Conservation (phyloP, 1,284 basidiomycete species). For the Leccinum pallidistipes region DNA sequence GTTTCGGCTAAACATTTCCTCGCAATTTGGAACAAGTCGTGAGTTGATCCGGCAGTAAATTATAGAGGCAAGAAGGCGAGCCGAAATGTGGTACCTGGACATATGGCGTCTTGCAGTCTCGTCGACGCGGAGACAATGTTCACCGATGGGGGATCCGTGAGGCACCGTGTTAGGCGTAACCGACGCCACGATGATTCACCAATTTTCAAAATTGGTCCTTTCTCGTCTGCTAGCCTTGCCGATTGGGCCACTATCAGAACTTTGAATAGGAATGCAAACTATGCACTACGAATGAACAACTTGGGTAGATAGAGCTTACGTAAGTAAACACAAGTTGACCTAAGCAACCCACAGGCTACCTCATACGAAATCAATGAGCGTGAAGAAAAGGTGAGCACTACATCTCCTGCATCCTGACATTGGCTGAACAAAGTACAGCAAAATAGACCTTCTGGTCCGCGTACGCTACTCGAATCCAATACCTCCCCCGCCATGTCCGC, state of each 20-base stretch:
- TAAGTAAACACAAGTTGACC: constrained; percentile 6
- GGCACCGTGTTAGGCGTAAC: neutral
- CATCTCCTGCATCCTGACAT: neutral
- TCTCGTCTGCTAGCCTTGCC: neutral
- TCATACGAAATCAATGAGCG: constrained; percentile 24
- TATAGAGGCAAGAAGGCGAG: neutral
- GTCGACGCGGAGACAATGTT: neutral
- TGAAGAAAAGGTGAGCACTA: constrained; percentile 34
- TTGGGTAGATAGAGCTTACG: neutral
- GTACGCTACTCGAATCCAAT: constrained; percentile 93
- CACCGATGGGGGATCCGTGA: neutral
- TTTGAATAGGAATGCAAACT: neutral
- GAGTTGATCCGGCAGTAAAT: neutral
- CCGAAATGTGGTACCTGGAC: neutral
- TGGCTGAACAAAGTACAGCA: constrained; percentile 40
- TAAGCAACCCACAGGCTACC: constrained; percentile 7
- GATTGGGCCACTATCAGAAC: neutral
- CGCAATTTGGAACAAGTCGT: neutral
- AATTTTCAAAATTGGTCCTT: neutral
- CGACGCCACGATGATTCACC: neutral
- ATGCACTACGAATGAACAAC: neutral
- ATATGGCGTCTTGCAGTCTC: neutral
- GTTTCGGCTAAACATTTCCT: neutral
- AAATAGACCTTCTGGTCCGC: constrained; percentile 86
- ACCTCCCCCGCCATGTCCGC: constrained; percentile 92